A percentile compares a stretch with the other conserved stretches of the same genome.
These are phyloP conservation scores for Didymella exigua DNA, from an alignment of 2,329 filamentous ascomycete genomes.

Conservation along the genomic window DNA sequence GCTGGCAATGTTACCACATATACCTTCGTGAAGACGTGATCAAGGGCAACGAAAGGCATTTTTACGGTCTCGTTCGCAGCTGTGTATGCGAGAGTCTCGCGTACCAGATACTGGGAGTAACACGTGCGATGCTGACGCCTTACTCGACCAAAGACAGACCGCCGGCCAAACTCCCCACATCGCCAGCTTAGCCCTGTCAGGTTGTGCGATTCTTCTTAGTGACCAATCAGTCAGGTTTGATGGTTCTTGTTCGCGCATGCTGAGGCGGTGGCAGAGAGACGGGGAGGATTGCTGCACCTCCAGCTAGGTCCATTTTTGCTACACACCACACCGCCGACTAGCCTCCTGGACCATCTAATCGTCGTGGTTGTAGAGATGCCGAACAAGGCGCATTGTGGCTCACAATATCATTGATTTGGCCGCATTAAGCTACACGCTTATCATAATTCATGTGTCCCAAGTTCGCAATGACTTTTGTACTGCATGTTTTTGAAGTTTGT, in stretches of 20 bases:
- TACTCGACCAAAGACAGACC: conserved; percentile 12
- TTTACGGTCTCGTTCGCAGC: conserved; percentile 7
- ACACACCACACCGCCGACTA: conserved; percentile 2
- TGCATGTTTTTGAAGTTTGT: not conserved
- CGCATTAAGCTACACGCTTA: not conserved
- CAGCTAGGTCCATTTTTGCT: conserved; percentile 5
- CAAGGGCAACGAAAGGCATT: not conserved
- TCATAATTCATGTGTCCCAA: not conserved
- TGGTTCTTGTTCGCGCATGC: not conserved
- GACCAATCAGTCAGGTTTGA: conserved; percentile 1
- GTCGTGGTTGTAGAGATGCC: not conserved
- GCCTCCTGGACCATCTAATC: not conserved
- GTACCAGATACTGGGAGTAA: not conserved
- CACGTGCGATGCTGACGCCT: conserved; percentile 21
- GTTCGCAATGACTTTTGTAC: not conserved
- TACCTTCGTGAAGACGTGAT: not conserved
- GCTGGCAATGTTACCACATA: not conserved
- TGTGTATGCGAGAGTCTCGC: not conserved
- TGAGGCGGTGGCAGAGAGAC: conserved; percentile 7
- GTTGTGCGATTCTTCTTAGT: not conserved
- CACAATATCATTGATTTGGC: not conserved
- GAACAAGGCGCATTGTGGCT: not conserved
- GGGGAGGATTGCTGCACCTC: conserved; percentile 5
- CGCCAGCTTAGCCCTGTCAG: conserved; percentile 10
- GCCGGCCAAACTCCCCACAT: conserved; percentile 14